These are phyloP conservation scores for Heterobasidion irregulare DNA, from an alignment of 1,284 basidiomycete genomes.

Conservation along the genomic window DNA sequence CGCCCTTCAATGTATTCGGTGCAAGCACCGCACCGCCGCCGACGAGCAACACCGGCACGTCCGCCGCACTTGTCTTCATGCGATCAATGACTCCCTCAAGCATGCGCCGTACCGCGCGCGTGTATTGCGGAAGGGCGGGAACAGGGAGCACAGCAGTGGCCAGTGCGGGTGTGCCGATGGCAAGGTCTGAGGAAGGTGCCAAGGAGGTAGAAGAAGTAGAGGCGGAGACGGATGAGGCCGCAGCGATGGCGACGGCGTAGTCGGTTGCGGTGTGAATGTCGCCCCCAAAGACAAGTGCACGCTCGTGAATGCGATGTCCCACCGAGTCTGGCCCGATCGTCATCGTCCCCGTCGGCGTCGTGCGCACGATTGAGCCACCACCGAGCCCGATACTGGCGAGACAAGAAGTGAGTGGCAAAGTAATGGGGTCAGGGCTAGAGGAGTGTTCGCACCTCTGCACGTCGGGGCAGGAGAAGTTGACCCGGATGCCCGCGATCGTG, in stretches of 20 bases:
- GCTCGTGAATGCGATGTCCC: slow-evolving; percentile 39
- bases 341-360: slow-evolving; percentile 19
- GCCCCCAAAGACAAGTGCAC: slow-evolving; percentile 43
- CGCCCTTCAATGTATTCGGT: slow-evolving; percentile 34
- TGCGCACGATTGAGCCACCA: slow-evolving; percentile 35
- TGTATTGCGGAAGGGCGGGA: slow-evolving; percentile 18
- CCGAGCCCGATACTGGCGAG: slow-evolving; percentile 38
- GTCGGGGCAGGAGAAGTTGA: slow-evolving; percentile 42
- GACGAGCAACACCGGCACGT: slow-evolving; percentile 39
- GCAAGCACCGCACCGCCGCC: slow-evolving; percentile 35
- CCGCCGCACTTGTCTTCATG: slow-evolving; percentile 52
- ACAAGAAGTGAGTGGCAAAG: not conserved
- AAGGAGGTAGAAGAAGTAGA: no score
- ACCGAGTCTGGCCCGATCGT: slow-evolving; percentile 51
- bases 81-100: slow-evolving; percentile 35
- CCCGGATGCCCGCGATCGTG: slow-evolving; percentile 31
- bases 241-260: slow-evolving; percentile 29
- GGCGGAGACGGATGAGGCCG: not conserved
- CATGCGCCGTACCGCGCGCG: slow-evolving; percentile 35
- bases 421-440: not conserved
- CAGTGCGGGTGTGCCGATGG: not conserved
- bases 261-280: slow-evolving; percentile 44
- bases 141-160: slow-evolving; percentile 15
- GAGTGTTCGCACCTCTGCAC: slow-evolving; percentile 13
- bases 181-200: not conserved